Evolutionary conservation across 2,329 filamentous ascomycete species (phyloP), one percentile per base, ranked within the genome.

Genomic region (Beauveria varroae): DNA sequence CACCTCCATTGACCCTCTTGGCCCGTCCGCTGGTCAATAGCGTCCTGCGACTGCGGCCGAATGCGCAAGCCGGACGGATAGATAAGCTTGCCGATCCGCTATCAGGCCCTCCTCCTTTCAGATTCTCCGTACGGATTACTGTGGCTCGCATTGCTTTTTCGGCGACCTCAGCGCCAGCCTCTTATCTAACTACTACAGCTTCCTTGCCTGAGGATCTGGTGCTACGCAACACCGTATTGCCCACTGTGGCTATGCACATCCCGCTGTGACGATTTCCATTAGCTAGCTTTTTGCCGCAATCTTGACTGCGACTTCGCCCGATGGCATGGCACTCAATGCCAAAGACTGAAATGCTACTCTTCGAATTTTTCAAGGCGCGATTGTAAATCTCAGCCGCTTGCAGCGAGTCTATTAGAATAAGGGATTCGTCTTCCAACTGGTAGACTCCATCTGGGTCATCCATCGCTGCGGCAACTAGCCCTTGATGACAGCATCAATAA

Each of bases 41-140:
- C 12, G 54, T 50, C 55, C 18, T 30, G n/a, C 22, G 49, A 51
- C 28, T 40, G 16, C 49, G 22, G 16, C 46, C 49, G 26, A 51
- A 26, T 24, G 46, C 44, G 14, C 55, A 24, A 37, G 8, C 14
- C n/a, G 12, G 30, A 14, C 55, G 44, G 55, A 50, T 57, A 50
- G 55, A 57, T 49, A 50, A 50, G 55, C 55, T 41, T 40, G 55
- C 55, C 24, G 44, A 57, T 57, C 34, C 55, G 55, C 22, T 40
- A 57, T 50, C 18, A 9, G 44, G 14, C 18, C 40, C 24, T 26
- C 24, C 14, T 26, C 9, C 1, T 37, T 40, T 22, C n/a, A 18
- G 14, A 7, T 10, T 9, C 5, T 34, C 10, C 30, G 30, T 34
- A 24, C 24, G 24, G 24, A 24, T 24, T 24, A 34, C 34, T 37